phyloP scores from a whole-genome alignment of 805 yeast genomes.

The Sugiyamaella americana region DNA sequence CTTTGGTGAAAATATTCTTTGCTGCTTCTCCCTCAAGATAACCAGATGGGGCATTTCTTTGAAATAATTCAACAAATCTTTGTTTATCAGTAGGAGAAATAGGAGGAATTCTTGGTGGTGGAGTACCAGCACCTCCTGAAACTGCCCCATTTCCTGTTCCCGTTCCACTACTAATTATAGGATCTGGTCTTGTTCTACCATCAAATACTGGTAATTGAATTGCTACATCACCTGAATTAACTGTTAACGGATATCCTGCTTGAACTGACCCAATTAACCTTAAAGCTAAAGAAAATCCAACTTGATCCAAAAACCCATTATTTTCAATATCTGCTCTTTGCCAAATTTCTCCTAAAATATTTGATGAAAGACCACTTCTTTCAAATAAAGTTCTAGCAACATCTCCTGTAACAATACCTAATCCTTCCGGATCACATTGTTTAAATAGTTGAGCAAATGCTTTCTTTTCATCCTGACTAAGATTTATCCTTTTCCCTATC shows the following conservation, averaged over 20 bases:
- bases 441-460: constrained; percentile 71
- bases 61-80: constrained; percentile 46
- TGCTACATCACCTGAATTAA: constrained; percentile 47
- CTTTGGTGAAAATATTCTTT: constrained; percentile 79
- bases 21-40: constrained; percentile 75
- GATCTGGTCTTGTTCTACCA: constrained; percentile 18
- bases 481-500: constrained; percentile 15
- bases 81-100: constrained; percentile 32
- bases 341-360: constrained; percentile 86
- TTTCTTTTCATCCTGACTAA: constrained; percentile 71
- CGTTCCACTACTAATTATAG: neutral
- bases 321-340: constrained; percentile 85
- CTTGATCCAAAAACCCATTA: constrained; percentile 74
- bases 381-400: constrained; percentile 78
- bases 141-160: constrained; percentile 4
- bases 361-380: constrained; percentile 75
- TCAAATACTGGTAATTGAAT: constrained; percentile 64
- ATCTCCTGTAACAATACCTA: constrained; percentile 84
- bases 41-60: constrained; percentile 55
- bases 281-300: constrained; percentile 79
- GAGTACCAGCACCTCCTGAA: constrained; percentile 17
- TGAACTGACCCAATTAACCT: constrained; percentile 87
- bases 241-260: constrained; percentile 53
- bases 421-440: constrained; percentile 67
- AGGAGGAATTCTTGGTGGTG: constrained; percentile 29